Percentiles rank a stretch among this genome's conserved stretches.
phyloP scores from a whole-genome alignment of 31 red algal genomes.

The Odonthalia washingtoniensis region DNA sequence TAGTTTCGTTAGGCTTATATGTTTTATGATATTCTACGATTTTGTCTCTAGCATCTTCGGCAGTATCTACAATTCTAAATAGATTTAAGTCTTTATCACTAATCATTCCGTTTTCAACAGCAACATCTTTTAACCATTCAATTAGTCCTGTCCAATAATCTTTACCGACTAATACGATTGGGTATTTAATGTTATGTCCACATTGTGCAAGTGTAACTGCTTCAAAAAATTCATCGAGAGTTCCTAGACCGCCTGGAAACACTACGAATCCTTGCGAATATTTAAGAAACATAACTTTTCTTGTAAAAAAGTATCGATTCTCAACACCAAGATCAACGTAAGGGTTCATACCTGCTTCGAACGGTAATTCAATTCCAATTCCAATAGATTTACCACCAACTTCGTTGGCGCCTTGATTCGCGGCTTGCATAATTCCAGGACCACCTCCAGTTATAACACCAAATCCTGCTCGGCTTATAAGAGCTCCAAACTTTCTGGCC shows the following conservation, averaged over 20 bases:
- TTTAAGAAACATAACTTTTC: constrained; percentile 17
- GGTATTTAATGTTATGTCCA: background rate
- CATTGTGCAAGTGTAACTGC: constrained; percentile 11
- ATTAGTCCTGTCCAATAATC: constrained; percentile 21
- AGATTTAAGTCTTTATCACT: constrained; percentile 33
- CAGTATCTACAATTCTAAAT: constrained; percentile 14
- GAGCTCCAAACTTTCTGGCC: background rate
- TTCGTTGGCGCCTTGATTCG: constrained; percentile 26
- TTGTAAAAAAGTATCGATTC: constrained; percentile 19
- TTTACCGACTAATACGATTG: constrained; percentile 4
- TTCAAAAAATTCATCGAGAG: constrained; percentile 38
- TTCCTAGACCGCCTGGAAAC: constrained; percentile 29
- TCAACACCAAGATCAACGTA: constrained; percentile 25
- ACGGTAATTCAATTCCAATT: constrained; percentile 23
- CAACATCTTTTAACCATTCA: constrained; percentile 18
- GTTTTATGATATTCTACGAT: constrained; percentile 11
- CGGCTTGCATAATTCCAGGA: constrained; percentile 38
- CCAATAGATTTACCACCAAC: constrained; percentile 14
- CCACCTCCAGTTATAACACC: constrained; percentile 38
- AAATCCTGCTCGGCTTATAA: constrained; percentile 25
- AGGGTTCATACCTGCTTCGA: constrained; percentile 2
- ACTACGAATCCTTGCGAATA: constrained; percentile 2
- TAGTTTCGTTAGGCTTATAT: too few relatives aligned
- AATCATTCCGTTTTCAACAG: constrained; percentile 25
- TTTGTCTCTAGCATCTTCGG: background rate